phyloP scores from a whole-genome alignment of 306 rosid genomes.

The Vachellia collinsii region DNA sequence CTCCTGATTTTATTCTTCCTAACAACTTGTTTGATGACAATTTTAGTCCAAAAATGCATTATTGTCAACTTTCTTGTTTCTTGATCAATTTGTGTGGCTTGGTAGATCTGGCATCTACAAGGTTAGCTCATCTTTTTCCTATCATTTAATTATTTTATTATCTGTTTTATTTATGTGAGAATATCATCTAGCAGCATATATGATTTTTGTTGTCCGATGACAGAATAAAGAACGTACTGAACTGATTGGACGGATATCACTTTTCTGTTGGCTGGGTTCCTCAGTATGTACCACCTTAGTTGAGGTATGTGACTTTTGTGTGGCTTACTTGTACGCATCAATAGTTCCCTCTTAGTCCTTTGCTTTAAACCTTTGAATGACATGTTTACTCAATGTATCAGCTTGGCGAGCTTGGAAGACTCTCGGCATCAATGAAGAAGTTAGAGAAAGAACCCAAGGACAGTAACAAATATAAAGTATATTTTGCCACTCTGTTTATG shows the following conservation, averaged over 20 bases:
- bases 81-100: conserved; percentile 87
- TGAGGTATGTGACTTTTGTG: conserved; percentile 68
- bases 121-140: conserved; percentile 41
- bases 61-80: conserved; percentile 70
- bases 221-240: conserved; percentile 90
- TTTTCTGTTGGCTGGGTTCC: conserved; percentile 94
- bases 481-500: conserved; percentile 30
- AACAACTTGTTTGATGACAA: conserved; percentile 5
- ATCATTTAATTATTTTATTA: not conserved
- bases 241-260: conserved; percentile 77
- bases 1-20: not conserved
- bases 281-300: conserved; percentile 72
- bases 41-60: conserved; percentile 70
- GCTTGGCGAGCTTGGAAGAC: conserved; percentile 96
- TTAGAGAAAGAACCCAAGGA: conserved; percentile 78
- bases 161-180: conserved; percentile 1
- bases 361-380: conserved; percentile 23
- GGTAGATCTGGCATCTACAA: conserved; percentile 69
- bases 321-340: not conserved
- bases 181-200: conserved; percentile 12
- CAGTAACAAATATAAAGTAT: conserved; percentile 70
- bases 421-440: conserved; percentile 83
- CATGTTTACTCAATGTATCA: conserved; percentile 40
- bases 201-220: conserved; percentile 30
- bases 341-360: not conserved